Conservation (phyloP, 1,139 yeast genomes). For the Hyphopichia wangnamkhiaoensis region DNA sequence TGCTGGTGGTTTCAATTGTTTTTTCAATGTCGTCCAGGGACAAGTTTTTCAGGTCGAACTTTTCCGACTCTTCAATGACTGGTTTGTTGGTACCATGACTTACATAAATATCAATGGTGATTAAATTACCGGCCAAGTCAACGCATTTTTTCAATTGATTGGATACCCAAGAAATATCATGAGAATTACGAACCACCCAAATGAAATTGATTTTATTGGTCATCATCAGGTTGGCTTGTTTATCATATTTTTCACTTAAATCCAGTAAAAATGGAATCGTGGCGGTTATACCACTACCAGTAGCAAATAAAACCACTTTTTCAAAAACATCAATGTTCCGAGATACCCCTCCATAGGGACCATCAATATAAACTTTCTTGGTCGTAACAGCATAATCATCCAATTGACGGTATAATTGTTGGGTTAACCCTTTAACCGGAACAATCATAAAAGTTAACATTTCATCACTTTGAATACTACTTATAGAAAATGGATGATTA, state of each 20-base stretch:
- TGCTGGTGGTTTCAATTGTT: conserved; percentile 8
- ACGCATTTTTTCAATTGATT: conserved; percentile 38
- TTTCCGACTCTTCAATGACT: not conserved
- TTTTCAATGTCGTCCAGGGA: conserved; percentile 15
- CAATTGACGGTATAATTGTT: conserved; percentile 26
- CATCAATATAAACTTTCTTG: conserved; percentile 51
- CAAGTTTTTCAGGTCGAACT: not conserved
- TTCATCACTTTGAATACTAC: conserved; percentile 29
- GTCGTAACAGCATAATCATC: conserved; percentile 21
- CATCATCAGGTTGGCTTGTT: conserved; percentile 15
- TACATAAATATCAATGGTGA: conserved; percentile 31
- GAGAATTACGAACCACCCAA: conserved; percentile 47
- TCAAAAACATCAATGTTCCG: conserved; percentile 54
- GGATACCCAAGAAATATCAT: conserved; percentile 47
- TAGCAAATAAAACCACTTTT: conserved; percentile 41
- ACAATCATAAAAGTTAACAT: conserved; percentile 50
- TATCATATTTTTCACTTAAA: conserved; percentile 28
- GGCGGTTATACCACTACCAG: conserved; percentile 62
- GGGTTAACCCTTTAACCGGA: conserved; percentile 56
- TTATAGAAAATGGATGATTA: conserved; percentile 66
- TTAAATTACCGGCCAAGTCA: conserved; percentile 21
- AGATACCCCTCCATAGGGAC: conserved; percentile 63
- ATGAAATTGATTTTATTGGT: conserved; percentile 40
- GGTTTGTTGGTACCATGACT: conserved; percentile 4
- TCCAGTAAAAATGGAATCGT: conserved; percentile 40